These are phyloP conservation scores for Mallotus repandus DNA, from an alignment of 441 rosid species.

Conservation along the genomic window DNA sequence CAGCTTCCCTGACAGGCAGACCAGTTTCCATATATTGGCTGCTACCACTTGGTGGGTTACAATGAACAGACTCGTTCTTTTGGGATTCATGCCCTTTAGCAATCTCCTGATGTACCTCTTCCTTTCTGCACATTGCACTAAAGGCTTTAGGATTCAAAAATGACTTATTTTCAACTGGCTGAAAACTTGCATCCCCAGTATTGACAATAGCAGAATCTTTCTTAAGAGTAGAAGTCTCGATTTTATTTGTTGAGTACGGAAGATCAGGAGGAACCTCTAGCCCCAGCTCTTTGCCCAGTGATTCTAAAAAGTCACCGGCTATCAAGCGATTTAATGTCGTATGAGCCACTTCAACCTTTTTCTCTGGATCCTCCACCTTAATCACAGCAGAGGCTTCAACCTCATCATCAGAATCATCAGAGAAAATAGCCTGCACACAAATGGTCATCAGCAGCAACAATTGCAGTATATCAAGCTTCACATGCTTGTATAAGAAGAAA, in stretches of 20 bases:
- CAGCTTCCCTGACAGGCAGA: conserved; percentile 32
- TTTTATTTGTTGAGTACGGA: conserved; percentile 35
- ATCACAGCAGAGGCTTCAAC: conserved; percentile 37
- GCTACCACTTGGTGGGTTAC: conserved; percentile 15
- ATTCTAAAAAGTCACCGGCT: conserved; percentile 92
- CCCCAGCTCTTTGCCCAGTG: conserved; percentile 93
- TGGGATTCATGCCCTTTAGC: conserved; percentile 18
- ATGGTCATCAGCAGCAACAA: conserved; percentile 7
- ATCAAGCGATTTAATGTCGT: conserved; percentile 80
- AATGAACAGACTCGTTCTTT: conserved; percentile 19
- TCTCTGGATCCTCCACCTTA: conserved; percentile 52
- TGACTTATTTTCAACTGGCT: conserved; percentile 28
- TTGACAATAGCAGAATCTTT: conserved; percentile 33
- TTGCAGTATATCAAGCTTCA: conserved; percentile 7
- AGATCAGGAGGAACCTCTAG: conserved; percentile 83
- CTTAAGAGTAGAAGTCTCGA: conserved; percentile 21
- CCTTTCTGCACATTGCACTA: conserved; percentile 16
- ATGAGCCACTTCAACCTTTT: conserved; percentile 74
- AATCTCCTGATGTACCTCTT: conserved; percentile 18
- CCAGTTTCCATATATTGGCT: conserved; percentile 22
- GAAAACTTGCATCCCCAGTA: conserved; percentile 20
- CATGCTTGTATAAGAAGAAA: conserved; percentile 12
- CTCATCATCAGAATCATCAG: conserved; percentile 93
- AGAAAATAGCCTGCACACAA: conserved; percentile 81
- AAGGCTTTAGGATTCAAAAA: conserved; percentile 21